Conservation (phyloP, 2,329 filamentous ascomycete species). For the Fusarium neocosmosporiellum region DNA sequence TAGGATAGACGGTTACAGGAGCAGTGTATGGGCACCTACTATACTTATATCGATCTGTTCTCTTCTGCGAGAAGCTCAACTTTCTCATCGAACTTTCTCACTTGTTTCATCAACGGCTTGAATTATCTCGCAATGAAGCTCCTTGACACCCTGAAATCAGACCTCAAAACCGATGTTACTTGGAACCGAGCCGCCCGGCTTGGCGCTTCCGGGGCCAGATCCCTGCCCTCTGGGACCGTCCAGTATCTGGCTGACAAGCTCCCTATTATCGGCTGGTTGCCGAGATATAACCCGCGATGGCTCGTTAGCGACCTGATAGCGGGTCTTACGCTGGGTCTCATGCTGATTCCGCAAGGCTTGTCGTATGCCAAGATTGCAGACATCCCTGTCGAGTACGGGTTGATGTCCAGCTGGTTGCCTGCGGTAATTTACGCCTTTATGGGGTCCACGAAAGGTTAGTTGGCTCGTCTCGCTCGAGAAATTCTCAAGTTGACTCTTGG, state of each 20-base stretch:
- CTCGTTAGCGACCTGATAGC: constrained; percentile 70
- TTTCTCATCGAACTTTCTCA: background rate
- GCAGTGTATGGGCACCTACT: background rate
- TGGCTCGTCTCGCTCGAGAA: background rate
- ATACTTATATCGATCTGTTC: background rate
- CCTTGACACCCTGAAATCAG: constrained; percentile 32
- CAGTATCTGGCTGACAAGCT: constrained; percentile 71
- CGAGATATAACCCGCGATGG: constrained; percentile 70
- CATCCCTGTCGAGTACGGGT: constrained; percentile 69
- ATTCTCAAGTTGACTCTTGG: background rate
- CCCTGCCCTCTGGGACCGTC: constrained; percentile 61
- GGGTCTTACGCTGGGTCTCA: constrained; percentile 69
- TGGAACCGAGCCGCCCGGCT: constrained; percentile 39
- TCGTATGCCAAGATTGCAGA: constrained; percentile 72
- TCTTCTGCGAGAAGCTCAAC: background rate
- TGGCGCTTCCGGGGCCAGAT: constrained; percentile 32
- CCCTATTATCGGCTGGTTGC: constrained; percentile 72
- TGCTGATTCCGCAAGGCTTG: constrained; percentile 71
- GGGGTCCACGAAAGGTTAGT: constrained; percentile 69
- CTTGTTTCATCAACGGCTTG: background rate
- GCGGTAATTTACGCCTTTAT: constrained; percentile 68
- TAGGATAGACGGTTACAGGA: background rate
- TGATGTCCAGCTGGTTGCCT: constrained; percentile 70
- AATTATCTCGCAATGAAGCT: constrained; percentile 30
- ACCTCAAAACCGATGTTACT: constrained; percentile 36